Percentiles rank a stretch among this genome's conserved stretches.
Conservation (phyloP, 2,329 filamentous ascomycete genomes). For the Dactylellina leptospora region DNA sequence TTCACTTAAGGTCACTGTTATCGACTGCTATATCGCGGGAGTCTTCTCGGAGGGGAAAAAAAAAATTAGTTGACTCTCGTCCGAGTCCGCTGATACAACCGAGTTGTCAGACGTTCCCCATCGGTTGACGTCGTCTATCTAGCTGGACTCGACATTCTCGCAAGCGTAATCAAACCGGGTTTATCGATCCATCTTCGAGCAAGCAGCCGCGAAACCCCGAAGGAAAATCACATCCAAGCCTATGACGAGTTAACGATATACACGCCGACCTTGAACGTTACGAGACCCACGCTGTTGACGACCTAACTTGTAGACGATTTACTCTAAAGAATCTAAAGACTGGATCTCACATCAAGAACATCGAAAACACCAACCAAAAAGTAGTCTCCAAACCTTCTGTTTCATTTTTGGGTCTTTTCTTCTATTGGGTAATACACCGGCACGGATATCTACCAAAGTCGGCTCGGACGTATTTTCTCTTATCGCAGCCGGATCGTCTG, state of each 20-base stretch:
- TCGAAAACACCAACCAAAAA: slow-evolving; percentile 3
- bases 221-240: slow-evolving; percentile 30
- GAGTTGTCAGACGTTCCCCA: slow-evolving; percentile 9
- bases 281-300: slow-evolving; percentile 54
- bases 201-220: slow-evolving; percentile 18
- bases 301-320: slow-evolving; percentile 53
- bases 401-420: slow-evolving; percentile 17
- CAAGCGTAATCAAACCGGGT: slow-evolving; percentile 2
- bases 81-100: slow-evolving; percentile 9
- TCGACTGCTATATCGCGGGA: slow-evolving; percentile 14
- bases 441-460: slow-evolving; percentile 9
- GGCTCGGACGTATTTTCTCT: slow-evolving; percentile 1
- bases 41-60: not conserved
- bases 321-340: slow-evolving; percentile 47
- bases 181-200: not conserved
- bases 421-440: slow-evolving; percentile 19
- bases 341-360: slow-evolving; percentile 44
- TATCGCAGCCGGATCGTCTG: slow-evolving; percentile 22
- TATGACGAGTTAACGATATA: slow-evolving; percentile 53
- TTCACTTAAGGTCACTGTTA: slow-evolving; percentile 29
- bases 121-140: slow-evolving; percentile 5
- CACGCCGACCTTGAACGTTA: slow-evolving; percentile 52
- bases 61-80: not conserved
- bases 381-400: slow-evolving; percentile 21
- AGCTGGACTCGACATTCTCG: slow-evolving; percentile 6